Conservation (phyloP, 179 eudicot species). For the Silene noctiflora region DNA sequence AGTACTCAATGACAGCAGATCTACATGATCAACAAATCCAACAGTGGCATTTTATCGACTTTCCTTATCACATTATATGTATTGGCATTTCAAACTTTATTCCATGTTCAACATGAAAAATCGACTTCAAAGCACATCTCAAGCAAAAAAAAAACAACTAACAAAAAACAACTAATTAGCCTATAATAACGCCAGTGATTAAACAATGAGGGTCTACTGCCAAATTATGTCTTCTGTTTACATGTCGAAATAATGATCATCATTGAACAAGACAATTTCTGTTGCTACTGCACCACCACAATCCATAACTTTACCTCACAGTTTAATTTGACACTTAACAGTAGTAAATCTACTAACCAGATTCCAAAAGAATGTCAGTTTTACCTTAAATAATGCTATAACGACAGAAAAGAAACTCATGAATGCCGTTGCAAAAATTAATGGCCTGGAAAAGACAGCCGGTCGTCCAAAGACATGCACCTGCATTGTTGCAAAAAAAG, state of each 20-base stretch:
- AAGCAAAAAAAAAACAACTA: not conserved
- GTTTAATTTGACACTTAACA: not conserved
- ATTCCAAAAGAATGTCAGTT: not conserved
- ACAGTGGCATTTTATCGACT: not conserved
- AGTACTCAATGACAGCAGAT: not conserved
- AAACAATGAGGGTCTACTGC: not conserved
- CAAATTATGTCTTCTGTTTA: not conserved
- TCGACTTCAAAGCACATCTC: not conserved
- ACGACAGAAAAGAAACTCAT: slow-evolving; percentile 99
- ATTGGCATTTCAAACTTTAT: not conserved
- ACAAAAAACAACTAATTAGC: not conserved
- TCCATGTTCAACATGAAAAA: not conserved
- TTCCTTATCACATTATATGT: not conserved
- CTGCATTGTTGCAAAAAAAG: slow-evolving; percentile 44
- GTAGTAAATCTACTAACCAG: not conserved
- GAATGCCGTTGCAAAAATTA: slow-evolving; percentile 94
- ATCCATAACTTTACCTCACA: not conserved
- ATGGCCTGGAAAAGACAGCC: slow-evolving; percentile 67
- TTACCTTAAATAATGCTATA: slow-evolving; percentile 95
- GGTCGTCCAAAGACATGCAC: slow-evolving; percentile 71
- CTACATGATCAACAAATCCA: not conserved
- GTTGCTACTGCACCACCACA: not conserved
- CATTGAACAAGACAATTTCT: not conserved
- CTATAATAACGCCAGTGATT: not conserved
- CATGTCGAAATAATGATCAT: not conserved